Percentiles rank a stretch among this genome's conserved stretches.
phyloP scores from a whole-genome alignment of 371 early-diverging fungal species.

The Phascolomyces articulosus region DNA sequence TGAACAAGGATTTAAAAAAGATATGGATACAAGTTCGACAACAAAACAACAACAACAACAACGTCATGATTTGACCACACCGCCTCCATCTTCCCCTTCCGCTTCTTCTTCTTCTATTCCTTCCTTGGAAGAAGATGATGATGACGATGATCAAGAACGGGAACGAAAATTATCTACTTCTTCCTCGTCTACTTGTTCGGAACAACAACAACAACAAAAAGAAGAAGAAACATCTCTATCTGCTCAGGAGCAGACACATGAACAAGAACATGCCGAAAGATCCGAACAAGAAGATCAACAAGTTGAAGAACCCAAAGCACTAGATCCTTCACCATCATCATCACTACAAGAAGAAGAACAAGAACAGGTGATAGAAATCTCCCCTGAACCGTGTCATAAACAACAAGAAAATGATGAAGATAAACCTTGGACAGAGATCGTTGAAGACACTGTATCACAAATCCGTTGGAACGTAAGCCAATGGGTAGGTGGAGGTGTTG shows the following conservation, averaged over 20 bases:
- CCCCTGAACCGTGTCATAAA: neutral
- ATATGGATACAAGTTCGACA: neutral
- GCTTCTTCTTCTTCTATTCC: neutral
- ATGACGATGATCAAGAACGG: neutral
- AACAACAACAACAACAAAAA: too few species aligned
- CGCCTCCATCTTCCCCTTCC: conserved; percentile 11
- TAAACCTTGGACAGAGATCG: neutral
- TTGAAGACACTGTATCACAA: conserved; percentile 15
- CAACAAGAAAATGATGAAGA: neutral
- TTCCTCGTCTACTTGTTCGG: too few species aligned
- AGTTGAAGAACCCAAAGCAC: neutral
- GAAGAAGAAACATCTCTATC: neutral
- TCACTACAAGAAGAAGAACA: neutral
- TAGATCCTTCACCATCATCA: too few species aligned
- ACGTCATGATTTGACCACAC: conserved; percentile 4
- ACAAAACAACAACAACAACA: conserved; percentile 8
- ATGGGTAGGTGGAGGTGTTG: conserved; percentile 24
- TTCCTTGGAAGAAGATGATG: neutral
- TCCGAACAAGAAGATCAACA: neutral
- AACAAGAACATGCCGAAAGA: neutral
- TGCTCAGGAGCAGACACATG: neutral
- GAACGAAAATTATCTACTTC: too few species aligned
- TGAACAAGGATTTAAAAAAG: conserved; percentile 4
- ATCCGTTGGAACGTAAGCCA: conserved; percentile 24
- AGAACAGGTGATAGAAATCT: neutral